Evolutionary conservation across 768 basidiomycete genomes (phyloP), one percentile per base, ranked within the genome.

Genomic region (Suillus variegatus): DNA sequence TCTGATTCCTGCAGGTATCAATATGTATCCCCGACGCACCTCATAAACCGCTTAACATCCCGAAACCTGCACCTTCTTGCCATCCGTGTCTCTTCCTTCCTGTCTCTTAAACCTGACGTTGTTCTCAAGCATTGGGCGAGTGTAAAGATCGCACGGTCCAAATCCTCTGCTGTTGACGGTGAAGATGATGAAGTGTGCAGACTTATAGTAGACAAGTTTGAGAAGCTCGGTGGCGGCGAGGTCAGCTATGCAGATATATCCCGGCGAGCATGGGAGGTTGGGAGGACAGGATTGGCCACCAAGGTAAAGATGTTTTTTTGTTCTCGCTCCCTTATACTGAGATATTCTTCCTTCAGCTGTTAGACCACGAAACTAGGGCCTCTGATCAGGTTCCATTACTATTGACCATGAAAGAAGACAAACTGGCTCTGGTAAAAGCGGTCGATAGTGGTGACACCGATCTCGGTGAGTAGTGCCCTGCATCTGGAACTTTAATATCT

Each of bases 211-310:
- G 88, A 90, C 70, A 98, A 99, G 75, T 95, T 98, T 61, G 85
- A 92, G 74, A 87, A 86, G 64, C 82, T 96, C 46, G 93, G 93
- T 20, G 86, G 89, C 20, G 84, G 82, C 1, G 86, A 87, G 9
- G 94, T 97, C 20, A 94, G 92, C 72, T 98, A 95, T 75, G 95
- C 96, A 10, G 97, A 97, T 66, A 95, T 99, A 68, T 95, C 97
- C 4, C 89, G 88, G 75, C 88, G 89, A 55, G 96, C 97, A 38
- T 99, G 96, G 95, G 90, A 93, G 73, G 87, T 89, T 18, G 95
- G 96, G 1, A 77, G 94, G 64, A 83, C 84, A 3, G 85, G 87
- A 52, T 78, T 98, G 60, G 95, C 95, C 0, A 94, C 94, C 2
- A 92, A 92, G 86, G 95, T 94, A 67, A 66, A 62, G 14, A 9